Evolutionary conservation across 2,329 filamentous ascomycete genomes (phyloP).

Genomic region (Aaosphaeria pasadenensis): DNA sequence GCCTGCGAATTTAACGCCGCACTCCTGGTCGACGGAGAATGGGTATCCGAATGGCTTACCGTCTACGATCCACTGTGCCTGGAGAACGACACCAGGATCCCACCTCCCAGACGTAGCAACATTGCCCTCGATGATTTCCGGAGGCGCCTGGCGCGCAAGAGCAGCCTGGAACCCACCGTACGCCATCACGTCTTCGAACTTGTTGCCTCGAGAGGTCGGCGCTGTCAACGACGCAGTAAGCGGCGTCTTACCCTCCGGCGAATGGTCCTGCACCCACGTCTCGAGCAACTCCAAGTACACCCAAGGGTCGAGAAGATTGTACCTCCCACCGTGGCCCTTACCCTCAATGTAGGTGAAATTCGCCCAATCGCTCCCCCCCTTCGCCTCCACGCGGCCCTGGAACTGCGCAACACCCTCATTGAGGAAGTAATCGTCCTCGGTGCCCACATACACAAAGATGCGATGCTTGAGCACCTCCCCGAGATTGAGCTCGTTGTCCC

Average conservation of each 20-base stretch:
- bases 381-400: slow-evolving; percentile 28
- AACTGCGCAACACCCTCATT: slow-evolving; percentile 37
- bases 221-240: slow-evolving; percentile 16
- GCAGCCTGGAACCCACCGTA: slow-evolving; percentile 33
- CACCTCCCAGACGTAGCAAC: slow-evolving; percentile 28
- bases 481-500: slow-evolving; percentile 28
- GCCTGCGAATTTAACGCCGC: slow-evolving; percentile 2
- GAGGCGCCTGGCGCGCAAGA: slow-evolving; percentile 27
- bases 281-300: no score
- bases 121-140: slow-evolving; percentile 10
- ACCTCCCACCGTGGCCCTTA: slow-evolving; percentile 8
- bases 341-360: slow-evolving; percentile 34
- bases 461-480: slow-evolving; percentile 28
- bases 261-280: slow-evolving; percentile 16
- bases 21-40: slow-evolving; percentile 22
- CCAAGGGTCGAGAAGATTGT: no score
- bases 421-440: slow-evolving; percentile 34
- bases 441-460: slow-evolving; percentile 36
- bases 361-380: slow-evolving; percentile 33
- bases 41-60: slow-evolving; percentile 15
- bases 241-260: slow-evolving; percentile 27
- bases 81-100: slow-evolving; percentile 36
- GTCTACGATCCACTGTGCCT: slow-evolving; percentile 33
- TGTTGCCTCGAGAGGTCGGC: slow-evolving; percentile 25
- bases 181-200: slow-evolving; percentile 32